These are phyloP conservation scores for Hanseniaspora gamundiae DNA, from an alignment of 1,139 yeast species.

Conservation along the genomic window DNA sequence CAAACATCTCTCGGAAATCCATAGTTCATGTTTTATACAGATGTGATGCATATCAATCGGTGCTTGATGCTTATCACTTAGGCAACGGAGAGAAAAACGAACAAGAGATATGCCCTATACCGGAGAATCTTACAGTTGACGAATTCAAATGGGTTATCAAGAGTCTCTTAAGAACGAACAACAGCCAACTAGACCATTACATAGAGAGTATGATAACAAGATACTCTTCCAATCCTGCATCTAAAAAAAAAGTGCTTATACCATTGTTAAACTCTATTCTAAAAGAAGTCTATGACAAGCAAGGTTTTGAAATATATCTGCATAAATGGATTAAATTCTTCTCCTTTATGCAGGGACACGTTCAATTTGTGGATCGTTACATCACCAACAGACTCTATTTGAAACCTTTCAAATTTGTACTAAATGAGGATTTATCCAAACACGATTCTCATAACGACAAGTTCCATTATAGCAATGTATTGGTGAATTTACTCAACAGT, in stretches of 20 bases:
- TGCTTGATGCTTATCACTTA: neutral
- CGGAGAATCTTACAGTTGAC: neutral
- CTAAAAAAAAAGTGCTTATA: neutral
- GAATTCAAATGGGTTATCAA: neutral
- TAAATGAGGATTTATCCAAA: neutral
- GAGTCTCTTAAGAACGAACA: neutral
- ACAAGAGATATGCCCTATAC: neutral
- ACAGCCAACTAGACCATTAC: neutral
- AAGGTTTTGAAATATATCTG: neutral
- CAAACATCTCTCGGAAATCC: neutral
- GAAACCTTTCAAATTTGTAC: neutral
- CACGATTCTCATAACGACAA: neutral
- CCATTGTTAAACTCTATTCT: neutral
- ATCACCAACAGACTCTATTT: neutral
- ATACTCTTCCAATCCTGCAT: neutral
- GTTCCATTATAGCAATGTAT: neutral
- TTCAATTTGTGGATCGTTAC: neutral
- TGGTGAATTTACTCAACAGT: neutral
- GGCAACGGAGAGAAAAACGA: neutral
- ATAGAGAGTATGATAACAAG: neutral
- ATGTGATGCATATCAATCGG: neutral
- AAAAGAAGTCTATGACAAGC: neutral
- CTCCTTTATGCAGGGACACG: constrained; percentile 1
- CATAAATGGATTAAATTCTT: neutral
- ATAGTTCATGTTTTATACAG: neutral